These are phyloP conservation scores for Zygosaccharomyces gambellarensis DNA, from an alignment of 805 yeast genomes.

Conservation along the genomic window DNA sequence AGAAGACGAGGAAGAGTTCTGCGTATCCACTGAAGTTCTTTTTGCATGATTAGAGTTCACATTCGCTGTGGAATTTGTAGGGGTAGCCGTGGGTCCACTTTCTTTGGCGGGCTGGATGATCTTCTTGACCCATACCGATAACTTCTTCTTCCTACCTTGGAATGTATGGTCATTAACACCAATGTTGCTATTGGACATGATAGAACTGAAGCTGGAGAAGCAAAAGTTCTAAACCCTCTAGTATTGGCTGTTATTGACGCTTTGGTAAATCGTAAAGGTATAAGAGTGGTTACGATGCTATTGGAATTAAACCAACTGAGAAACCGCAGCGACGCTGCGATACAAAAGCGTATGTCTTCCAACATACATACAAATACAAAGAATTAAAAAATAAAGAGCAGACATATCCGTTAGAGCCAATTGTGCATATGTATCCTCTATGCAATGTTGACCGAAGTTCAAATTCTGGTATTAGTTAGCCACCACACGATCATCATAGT, in stretches of 20 bases:
- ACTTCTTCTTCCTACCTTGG: conserved; percentile 28
- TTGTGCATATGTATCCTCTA: neutral
- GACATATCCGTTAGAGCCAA: neutral
- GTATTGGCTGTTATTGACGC: too few species aligned
- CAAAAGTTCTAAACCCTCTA: too few species aligned
- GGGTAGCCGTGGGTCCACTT: neutral
- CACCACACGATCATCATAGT: neutral
- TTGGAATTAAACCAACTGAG: neutral
- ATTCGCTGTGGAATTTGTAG: neutral
- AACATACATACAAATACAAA: neutral
- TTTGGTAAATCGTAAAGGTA: neutral
- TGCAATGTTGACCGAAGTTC: neutral
- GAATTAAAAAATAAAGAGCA: neutral
- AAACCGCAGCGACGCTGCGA: neutral
- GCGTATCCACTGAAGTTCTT: neutral
- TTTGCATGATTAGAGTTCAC: neutral
- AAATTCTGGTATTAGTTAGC: neutral
- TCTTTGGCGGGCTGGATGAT: conserved; percentile 30
- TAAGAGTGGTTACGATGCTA: neutral
- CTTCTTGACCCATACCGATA: conserved; percentile 32
- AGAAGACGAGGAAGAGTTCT: neutral
- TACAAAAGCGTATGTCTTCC: neutral
- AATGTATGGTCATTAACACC: conserved; percentile 20
- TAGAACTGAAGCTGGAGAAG: neutral
- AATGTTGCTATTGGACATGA: conserved; percentile 1